These are phyloP conservation scores for Pseudonitzschia multistriata DNA, from an alignment of 108 stramenopile genomes.

Conservation along the genomic window DNA sequence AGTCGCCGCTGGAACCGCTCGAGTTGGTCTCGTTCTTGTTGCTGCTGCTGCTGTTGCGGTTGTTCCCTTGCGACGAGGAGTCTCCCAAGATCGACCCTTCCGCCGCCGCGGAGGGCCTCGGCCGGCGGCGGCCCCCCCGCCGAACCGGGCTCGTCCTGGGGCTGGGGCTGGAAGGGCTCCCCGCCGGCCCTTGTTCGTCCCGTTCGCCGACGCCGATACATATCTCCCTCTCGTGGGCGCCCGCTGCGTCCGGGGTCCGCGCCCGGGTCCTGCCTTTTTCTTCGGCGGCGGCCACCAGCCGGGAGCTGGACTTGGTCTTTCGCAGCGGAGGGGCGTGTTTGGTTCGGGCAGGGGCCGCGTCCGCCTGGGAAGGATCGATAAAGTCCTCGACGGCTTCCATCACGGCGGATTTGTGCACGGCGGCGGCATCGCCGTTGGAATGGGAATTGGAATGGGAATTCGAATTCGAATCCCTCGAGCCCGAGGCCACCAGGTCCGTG, in stretches of 20 bases:
- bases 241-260: conserved; percentile 1
- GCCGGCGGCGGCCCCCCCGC: conserved; percentile 2
- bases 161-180: background rate
- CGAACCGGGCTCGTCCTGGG: background rate
- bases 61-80: too few relatives aligned
- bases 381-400: conserved; percentile 8
- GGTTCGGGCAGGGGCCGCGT: background rate
- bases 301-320: background rate
- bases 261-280: background rate
- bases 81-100: too few relatives aligned
- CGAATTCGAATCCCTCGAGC: background rate
- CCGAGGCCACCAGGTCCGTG: background rate
- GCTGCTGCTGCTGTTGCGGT: too few relatives aligned
- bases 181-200: background rate
- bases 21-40: background rate
- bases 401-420: background rate
- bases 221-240: conserved; percentile 76
- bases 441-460: background rate
- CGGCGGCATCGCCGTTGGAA: too few relatives aligned
- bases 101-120: background rate
- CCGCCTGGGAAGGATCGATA: conserved; percentile 3
- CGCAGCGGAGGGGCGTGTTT: background rate
- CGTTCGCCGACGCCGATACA: conserved; percentile 67
- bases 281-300: conserved; percentile 7
- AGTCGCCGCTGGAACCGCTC: background rate